Percentiles rank a stretch among this genome's conserved stretches.
phyloP scores from a whole-genome alignment of 805 yeast species.

The Candida sakaeoensis region DNA sequence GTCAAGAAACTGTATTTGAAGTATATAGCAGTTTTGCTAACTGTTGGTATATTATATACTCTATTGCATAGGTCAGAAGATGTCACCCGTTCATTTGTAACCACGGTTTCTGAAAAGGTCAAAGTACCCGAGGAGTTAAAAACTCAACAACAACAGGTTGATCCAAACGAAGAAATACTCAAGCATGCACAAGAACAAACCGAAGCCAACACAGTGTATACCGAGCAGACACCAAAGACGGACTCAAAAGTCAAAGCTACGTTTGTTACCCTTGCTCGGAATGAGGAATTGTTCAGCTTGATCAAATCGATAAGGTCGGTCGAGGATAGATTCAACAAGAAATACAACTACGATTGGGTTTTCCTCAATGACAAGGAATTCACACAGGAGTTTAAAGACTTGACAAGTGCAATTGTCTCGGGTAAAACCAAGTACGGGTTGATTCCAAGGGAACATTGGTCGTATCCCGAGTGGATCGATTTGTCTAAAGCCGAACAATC shows the following conservation, averaged over 20 bases:
- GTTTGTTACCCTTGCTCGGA: conserved; percentile 78
- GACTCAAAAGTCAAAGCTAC: conserved; percentile 24
- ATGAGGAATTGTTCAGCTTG: conserved; percentile 76
- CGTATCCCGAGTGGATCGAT: conserved; percentile 82
- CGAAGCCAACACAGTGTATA: not conserved
- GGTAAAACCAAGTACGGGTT: conserved; percentile 77
- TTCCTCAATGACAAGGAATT: conserved; percentile 87
- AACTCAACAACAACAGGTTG: not conserved
- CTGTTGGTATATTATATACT: not conserved
- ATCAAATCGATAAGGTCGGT: conserved; percentile 65
- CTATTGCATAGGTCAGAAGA: conserved; percentile 3
- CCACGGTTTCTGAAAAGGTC: not conserved
- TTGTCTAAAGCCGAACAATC: conserved; percentile 61
- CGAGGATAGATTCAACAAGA: conserved; percentile 84
- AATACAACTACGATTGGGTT: conserved; percentile 90
- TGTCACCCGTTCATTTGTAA: not conserved
- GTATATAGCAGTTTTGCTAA: conserved; percentile 2
- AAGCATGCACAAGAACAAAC: not conserved
- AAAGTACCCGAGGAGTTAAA: conserved; percentile 5
- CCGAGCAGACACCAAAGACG: not conserved
- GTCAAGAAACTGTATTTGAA: conserved; percentile 5
- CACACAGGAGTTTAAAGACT: conserved; percentile 70
- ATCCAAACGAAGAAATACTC: conserved; percentile 4
- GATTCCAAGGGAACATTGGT: conserved; percentile 85
- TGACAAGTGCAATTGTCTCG: conserved; percentile 64